phyloP scores from a whole-genome alignment of 768 basidiomycete species.

The Boletus pseudopeckii region DNA sequence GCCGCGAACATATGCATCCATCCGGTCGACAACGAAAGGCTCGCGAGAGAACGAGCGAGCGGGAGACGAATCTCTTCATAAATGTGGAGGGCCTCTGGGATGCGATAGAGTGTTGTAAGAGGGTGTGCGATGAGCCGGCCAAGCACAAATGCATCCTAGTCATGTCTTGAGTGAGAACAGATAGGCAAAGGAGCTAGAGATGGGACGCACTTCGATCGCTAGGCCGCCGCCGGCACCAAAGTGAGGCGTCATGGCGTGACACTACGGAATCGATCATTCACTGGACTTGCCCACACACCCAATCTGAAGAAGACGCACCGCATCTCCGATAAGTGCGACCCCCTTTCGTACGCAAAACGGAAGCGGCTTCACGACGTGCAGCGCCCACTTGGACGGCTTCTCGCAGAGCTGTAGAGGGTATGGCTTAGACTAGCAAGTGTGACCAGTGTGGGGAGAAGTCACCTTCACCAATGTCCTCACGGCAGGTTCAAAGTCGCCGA shows the following conservation, averaged over 20 bases:
- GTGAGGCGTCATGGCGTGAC: conserved; percentile 3
- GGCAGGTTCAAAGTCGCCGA: too few relatives aligned
- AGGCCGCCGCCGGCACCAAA: conserved; percentile 24
- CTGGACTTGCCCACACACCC: too few relatives aligned
- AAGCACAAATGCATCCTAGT: conserved; percentile 11
- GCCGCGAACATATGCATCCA: conserved; percentile 18
- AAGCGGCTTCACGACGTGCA: conserved; percentile 35
- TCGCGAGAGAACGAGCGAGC: conserved; percentile 3
- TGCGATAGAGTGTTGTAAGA: background rate
- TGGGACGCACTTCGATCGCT: conserved; percentile 20
- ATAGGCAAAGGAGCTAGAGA: background rate
- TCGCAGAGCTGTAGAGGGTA: conserved; percentile 30
- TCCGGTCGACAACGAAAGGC: conserved; percentile 15
- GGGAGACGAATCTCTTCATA: conserved; percentile 3
- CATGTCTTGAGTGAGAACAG: background rate
- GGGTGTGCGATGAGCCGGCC: conserved; percentile 12
- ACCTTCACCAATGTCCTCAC: too few relatives aligned
- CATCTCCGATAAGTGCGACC: too few relatives aligned
- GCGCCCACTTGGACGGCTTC: background rate
- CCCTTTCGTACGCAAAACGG: too few relatives aligned
- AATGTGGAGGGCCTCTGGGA: background rate
- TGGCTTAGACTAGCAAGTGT: too few relatives aligned
- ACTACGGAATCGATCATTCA: background rate
- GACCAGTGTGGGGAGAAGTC: too few relatives aligned
- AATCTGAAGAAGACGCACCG: conserved; percentile 28